A percentile compares a stretch with the other conserved stretches of the same genome.
These are phyloP conservation scores for Naematelia aurantialba DNA, from an alignment of 768 basidiomycete species.

Conservation along the genomic window DNA sequence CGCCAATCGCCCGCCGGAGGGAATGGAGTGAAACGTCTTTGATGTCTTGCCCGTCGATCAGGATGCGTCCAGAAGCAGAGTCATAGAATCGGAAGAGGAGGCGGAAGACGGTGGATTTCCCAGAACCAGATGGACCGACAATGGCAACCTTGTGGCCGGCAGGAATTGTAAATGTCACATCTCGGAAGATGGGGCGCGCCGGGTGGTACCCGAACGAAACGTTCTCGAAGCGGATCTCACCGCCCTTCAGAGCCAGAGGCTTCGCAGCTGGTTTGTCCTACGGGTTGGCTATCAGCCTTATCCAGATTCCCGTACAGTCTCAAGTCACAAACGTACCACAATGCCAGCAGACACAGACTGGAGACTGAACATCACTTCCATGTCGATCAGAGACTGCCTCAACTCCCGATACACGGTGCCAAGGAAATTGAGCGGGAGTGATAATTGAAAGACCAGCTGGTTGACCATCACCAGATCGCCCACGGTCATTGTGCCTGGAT, in stretches of 20 bases:
- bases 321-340: conserved; percentile 53
- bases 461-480: conserved; percentile 99
- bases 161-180: conserved; percentile 84
- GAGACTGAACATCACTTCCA: conserved; percentile 91
- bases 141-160: conserved; percentile 96
- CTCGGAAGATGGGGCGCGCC: conserved; percentile 83
- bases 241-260: conserved; percentile 69
- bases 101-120: conserved; percentile 94
- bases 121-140: conserved; percentile 94
- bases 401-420: conserved; percentile 95
- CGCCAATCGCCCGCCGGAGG: conserved; percentile 73
- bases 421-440: conserved; percentile 91
- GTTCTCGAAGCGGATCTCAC: conserved; percentile 87
- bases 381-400: conserved; percentile 90
- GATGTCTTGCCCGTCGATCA: conserved; percentile 80
- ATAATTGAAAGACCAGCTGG: conserved; percentile 95
- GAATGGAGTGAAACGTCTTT: conserved; percentile 66
- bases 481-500: conserved; percentile 90
- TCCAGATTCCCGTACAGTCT: neutral
- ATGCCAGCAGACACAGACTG: conserved; percentile 73
- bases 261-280: conserved; percentile 69
- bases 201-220: conserved; percentile 87
- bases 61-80: conserved; percentile 72
- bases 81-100: conserved; percentile 93
- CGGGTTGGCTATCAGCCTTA: conserved; percentile 2